Percentiles rank a stretch among this genome's conserved stretches.
Conservation (phyloP, 2,329 filamentous ascomycete genomes). For the Onygenales sp. region DNA sequence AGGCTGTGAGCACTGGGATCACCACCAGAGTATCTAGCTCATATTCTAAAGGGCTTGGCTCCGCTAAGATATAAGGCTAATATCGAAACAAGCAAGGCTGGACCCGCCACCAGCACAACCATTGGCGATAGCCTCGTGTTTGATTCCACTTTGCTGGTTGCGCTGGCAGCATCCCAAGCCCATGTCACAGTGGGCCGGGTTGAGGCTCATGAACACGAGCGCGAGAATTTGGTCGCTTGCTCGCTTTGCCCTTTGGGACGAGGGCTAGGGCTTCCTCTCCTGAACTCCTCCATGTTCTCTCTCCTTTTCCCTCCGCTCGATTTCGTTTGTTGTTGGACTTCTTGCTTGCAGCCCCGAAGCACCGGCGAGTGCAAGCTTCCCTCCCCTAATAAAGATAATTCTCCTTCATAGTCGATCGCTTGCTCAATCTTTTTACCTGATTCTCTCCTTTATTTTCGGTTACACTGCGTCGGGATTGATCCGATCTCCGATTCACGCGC, state of each 20-base stretch:
- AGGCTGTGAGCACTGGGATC: no score
- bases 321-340: background rate
- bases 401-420: background rate
- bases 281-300: background rate
- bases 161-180: background rate
- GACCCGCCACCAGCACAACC: no score
- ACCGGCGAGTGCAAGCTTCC: background rate
- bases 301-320: background rate
- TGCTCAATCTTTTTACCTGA: background rate
- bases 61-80: background rate
- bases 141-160: background rate
- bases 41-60: background rate
- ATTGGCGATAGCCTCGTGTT: slow-evolving; percentile 2
- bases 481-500: background rate
- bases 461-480: background rate
- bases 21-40: no score
- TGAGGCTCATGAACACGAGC: background rate
- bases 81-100: background rate
- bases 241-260: background rate
- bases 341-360: background rate
- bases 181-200: background rate
- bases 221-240: no score
- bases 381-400: background rate
- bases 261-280: background rate
- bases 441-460: background rate